Conservation (phyloP, 306 rosid species). For the Hippophae tibetana region DNA sequence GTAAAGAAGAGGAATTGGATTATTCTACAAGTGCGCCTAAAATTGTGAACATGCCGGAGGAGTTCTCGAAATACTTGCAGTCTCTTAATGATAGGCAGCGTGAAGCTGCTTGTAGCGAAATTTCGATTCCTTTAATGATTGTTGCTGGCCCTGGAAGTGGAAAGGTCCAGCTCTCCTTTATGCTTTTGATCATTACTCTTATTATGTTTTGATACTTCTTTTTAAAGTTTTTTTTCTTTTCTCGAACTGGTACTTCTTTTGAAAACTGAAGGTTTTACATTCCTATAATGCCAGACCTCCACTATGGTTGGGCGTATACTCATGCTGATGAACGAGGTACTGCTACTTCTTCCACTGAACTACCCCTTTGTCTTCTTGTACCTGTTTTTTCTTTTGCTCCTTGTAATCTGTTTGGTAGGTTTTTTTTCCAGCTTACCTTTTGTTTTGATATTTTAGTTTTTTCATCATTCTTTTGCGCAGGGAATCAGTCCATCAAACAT, state of each 20-base stretch:
- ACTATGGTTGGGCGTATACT: slow-evolving; percentile 95
- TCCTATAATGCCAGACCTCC: slow-evolving; percentile 59
- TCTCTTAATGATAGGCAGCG: slow-evolving; percentile 74
- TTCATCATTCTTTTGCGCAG: slow-evolving; percentile 30
- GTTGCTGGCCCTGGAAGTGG: slow-evolving; percentile 99
- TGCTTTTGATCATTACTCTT: slow-evolving; percentile 1
- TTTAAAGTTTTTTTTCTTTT: neutral
- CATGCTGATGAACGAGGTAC: slow-evolving; percentile 82
- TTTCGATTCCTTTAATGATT: slow-evolving; percentile 73
- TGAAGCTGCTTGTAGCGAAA: slow-evolving; percentile 77
- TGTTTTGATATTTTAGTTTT: neutral
- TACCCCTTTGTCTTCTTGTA: slow-evolving; percentile 8
- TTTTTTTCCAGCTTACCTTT: neutral
- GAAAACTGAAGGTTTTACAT: slow-evolving; percentile 18
- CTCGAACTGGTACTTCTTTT: neutral
- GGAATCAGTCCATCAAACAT: slow-evolving; percentile 63
- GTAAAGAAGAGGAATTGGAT: slow-evolving; percentile 18
- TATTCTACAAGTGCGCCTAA: slow-evolving; percentile 2
- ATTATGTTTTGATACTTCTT: slow-evolving; percentile 4
- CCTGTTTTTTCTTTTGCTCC: slow-evolving; percentile 4
- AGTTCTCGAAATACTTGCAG: slow-evolving; percentile 49
- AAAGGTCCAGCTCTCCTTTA: slow-evolving; percentile 42
- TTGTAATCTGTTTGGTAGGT: neutral
- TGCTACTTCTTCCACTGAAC: slow-evolving; percentile 2
- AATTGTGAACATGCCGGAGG: slow-evolving; percentile 55